phyloP scores from a whole-genome alignment of 768 basidiomycete genomes.

The Russula foetens region DNA sequence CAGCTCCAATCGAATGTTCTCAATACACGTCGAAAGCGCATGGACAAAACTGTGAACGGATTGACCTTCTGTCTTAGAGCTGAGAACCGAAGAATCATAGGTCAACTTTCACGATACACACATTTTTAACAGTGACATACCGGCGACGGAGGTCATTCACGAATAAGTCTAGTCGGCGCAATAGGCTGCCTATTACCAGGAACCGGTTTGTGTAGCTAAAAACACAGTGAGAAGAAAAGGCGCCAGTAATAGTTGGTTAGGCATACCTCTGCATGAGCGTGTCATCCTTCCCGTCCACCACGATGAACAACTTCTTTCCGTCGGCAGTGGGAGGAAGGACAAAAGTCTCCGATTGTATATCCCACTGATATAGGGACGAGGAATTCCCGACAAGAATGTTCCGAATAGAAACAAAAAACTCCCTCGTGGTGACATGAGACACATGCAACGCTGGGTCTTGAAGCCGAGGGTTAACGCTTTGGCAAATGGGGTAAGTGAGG shows the following conservation, averaged over 20 bases:
- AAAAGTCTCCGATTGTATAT: constrained; percentile 47
- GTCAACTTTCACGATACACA: neutral
- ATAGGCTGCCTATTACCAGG: constrained; percentile 54
- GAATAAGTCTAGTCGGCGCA: constrained; percentile 58
- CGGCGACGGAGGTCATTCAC: constrained; percentile 38
- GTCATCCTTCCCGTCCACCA: constrained; percentile 52
- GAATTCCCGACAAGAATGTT: constrained; percentile 58
- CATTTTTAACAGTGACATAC: constrained; percentile 29
- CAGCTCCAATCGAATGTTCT: constrained; percentile 21
- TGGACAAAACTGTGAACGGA: constrained; percentile 27
- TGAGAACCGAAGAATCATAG: neutral
- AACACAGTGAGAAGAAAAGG: neutral
- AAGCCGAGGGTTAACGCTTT: constrained; percentile 43
- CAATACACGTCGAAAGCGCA: constrained; percentile 22
- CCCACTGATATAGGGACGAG: constrained; percentile 60
- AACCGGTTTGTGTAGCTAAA: constrained; percentile 54
- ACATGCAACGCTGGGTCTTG: constrained; percentile 31
- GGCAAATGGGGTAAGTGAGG: neutral
- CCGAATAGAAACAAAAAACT: constrained; percentile 47
- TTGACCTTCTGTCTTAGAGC: constrained; percentile 11
- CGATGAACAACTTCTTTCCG: constrained; percentile 30
- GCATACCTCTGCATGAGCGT: constrained; percentile 47
- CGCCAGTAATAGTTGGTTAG: neutral
- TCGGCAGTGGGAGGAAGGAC: constrained; percentile 34
- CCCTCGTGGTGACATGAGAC: constrained; percentile 38